phyloP scores from a whole-genome alignment of 2,329 filamentous ascomycete species.

The Fusarium circinatum region DNA sequence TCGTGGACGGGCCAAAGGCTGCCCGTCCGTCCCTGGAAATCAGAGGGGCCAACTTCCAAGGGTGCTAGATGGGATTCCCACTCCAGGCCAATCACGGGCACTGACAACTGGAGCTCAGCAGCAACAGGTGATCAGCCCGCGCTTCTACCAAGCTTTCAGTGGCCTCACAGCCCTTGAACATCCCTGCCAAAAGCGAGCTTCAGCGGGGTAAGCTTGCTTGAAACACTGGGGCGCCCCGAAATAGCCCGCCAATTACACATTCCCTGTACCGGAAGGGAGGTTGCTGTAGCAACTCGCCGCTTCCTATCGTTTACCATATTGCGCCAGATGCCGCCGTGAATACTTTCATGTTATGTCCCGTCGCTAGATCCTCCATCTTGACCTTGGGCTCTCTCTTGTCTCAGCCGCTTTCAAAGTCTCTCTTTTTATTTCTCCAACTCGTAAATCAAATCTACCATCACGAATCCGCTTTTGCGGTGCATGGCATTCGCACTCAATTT shows the following conservation, averaged over 20 bases:
- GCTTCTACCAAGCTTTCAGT: constrained; percentile 34
- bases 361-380: constrained; percentile 16
- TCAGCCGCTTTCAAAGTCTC: constrained; percentile 35
- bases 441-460: constrained; percentile 5
- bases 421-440: constrained; percentile 27
- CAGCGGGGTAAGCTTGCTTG: constrained; percentile 43
- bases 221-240: constrained; percentile 38
- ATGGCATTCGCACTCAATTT: constrained; percentile 25
- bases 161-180: constrained; percentile 26
- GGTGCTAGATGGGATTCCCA: constrained; percentile 4
- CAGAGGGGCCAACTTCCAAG: constrained; percentile 3
- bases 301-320: constrained; percentile 13
- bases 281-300: constrained; percentile 40
- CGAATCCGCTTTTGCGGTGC: constrained; percentile 25
- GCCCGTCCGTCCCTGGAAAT: constrained; percentile 21
- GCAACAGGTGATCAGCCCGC: constrained; percentile 31
- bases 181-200: constrained; percentile 34
- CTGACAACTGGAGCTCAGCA: constrained; percentile 15
- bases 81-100: constrained; percentile 18
- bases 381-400: constrained; percentile 30
- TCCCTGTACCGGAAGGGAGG: background rate
- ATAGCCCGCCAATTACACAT: constrained; percentile 35
- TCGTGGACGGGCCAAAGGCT: constrained; percentile 33
- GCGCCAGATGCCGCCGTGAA: constrained; percentile 33
- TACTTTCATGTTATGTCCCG: constrained; percentile 26